Conservation (phyloP, 768 basidiomycete genomes). For the Mycena rosella region DNA sequence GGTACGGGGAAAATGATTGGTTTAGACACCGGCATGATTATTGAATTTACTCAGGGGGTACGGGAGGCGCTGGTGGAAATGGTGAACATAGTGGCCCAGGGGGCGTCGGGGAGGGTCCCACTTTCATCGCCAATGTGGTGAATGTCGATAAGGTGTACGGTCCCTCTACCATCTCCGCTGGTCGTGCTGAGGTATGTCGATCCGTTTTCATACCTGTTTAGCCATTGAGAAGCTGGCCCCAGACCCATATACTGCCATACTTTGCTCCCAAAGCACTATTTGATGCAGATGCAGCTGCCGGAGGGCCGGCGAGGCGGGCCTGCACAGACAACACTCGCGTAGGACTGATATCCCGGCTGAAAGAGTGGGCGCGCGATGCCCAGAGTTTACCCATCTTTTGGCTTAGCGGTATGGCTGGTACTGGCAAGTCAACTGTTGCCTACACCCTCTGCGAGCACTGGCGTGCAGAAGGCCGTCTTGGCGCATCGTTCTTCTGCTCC, state of each 20-base stretch:
- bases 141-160: slow-evolving; percentile 8
- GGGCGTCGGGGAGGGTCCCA: slow-evolving; percentile 3
- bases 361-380: slow-evolving; percentile 9
- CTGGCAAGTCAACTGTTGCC: background rate
- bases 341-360: slow-evolving; percentile 1
- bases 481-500: slow-evolving; percentile 7
- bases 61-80: slow-evolving; percentile 1
- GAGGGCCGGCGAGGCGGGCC: background rate
- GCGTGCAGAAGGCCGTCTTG: slow-evolving; percentile 3
- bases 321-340: background rate
- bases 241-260: too few species aligned
- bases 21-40: background rate
- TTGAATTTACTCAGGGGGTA: slow-evolving; percentile 13
- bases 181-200: slow-evolving; percentile 2
- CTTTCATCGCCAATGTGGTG: background rate
- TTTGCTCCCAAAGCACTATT: slow-evolving; percentile 15
- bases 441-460: slow-evolving; percentile 11
- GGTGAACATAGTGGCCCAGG: slow-evolving; percentile 6
- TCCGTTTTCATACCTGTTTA: slow-evolving; percentile 18
- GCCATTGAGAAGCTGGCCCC: background rate
- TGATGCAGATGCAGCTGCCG: background rate
- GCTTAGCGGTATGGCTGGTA: slow-evolving; percentile 13
- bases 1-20: slow-evolving; percentile 13
- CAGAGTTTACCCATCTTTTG: slow-evolving; percentile 2
- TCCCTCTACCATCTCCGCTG: too few species aligned